Percentiles rank a stretch among this genome's conserved stretches.
phyloP scores from a whole-genome alignment of 441 rosid genomes.

The Populus trichocarpa region DNA sequence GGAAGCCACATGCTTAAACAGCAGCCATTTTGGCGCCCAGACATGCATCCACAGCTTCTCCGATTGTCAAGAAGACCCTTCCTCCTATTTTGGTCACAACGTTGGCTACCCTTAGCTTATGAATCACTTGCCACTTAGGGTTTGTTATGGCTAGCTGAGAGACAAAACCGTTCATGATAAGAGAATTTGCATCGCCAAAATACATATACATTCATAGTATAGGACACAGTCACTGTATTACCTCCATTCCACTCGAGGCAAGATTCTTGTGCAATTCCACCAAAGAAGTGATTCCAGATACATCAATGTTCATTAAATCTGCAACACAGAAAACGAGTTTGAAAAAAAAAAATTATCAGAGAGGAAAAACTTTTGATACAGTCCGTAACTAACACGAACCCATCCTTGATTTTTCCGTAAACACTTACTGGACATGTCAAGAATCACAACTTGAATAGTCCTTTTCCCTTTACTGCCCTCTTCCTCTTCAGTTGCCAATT shows the following conservation, averaged over 20 bases:
- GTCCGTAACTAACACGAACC: neutral
- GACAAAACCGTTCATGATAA: neutral
- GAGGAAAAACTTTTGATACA: neutral
- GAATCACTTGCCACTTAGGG: slow-evolving; percentile 81
- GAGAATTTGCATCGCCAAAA: neutral
- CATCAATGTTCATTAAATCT: slow-evolving; percentile 75
- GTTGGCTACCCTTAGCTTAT: slow-evolving; percentile 66
- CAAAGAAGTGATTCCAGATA: slow-evolving; percentile 78
- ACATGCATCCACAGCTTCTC: slow-evolving; percentile 58
- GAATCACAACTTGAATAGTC: slow-evolving; percentile 49
- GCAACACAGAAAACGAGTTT: neutral
- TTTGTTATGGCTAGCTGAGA: slow-evolving; percentile 62
- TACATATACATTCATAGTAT: neutral
- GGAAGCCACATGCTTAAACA: neutral
- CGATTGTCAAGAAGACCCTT: slow-evolving; percentile 58
- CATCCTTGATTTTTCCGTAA: neutral
- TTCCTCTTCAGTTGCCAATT: slow-evolving; percentile 31
- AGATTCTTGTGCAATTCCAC: slow-evolving; percentile 60
- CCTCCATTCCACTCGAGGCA: slow-evolving; percentile 51
- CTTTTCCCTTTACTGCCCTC: slow-evolving; percentile 30
- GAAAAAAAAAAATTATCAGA: neutral
- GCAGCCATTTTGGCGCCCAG: slow-evolving; percentile 2
- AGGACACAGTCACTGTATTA: neutral
- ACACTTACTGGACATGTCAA: slow-evolving; percentile 82
- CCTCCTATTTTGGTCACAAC: slow-evolving; percentile 57